Base-by-base conservation (phyloP, 352 stramenopile genomes). In the Pythium periplocum region DNA sequence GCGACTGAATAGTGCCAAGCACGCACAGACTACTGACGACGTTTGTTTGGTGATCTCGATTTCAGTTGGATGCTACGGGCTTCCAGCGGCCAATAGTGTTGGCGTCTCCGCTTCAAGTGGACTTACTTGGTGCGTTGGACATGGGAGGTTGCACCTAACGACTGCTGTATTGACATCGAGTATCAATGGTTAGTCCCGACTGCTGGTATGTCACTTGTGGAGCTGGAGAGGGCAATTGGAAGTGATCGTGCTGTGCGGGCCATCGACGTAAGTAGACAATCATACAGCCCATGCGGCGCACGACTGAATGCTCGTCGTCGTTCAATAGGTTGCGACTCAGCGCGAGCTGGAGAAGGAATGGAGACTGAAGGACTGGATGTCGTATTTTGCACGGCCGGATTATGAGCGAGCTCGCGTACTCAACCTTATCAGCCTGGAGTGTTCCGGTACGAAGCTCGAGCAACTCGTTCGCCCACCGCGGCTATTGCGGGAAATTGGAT, bases 341-440 rank as follows among this genome's bases (percentile, higher is more conserved):
- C 52, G 57, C 11, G 67, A 75, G 12, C 67, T 75, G 34, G 55
- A 59, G 4, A 51, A 62, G 26, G 57, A 72, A 32, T 71, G 62
- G 67, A 70, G 59, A 49, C 48, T 69, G 4, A 43, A 55, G 8
- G 47, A 77, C 37, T 77, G 68, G 68, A 69, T 77, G 42, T 44
- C 30, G 45, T 77, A 69, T 47, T 77, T 77, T 51, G n/a, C 3
- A 6, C n/a, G 43, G 39, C 43, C 61, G 26, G 11, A 55, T 4
- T 36, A 45, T 1, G 6, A 59, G 45, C 65, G 68, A 4, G 48
- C 50, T 3, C 51, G 59, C 33, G 53, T 74, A 7, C 51, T 74
- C 6, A 77, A 77, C 49, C 59, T 74, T 26, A 59, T 74, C 11
- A 74, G 68, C 41, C 62, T 73, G 45, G 68, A 77, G 48, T 77